A percentile compares a stretch with the other conserved stretches of the same genome.
Conservation (phyloP, 1,139 yeast species). For the Geotrichum siamense region DNA sequence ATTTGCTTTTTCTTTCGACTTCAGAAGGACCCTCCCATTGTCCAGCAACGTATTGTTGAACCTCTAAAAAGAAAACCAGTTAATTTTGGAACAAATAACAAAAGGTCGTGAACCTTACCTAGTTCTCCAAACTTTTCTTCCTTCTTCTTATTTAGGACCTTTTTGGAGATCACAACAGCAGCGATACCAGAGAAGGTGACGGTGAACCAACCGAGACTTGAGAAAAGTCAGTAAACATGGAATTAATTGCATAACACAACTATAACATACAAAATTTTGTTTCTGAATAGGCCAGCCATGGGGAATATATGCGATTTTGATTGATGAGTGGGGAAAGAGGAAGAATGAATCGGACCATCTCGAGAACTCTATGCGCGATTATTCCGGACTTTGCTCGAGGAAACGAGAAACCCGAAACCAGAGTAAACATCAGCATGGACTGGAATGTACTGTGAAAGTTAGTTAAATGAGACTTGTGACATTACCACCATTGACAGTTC, state of each 20-base stretch:
- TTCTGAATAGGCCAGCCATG: slow-evolving; percentile 12
- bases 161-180: slow-evolving; percentile 14
- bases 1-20: slow-evolving; percentile 32
- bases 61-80: slow-evolving; percentile 17
- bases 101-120: slow-evolving; percentile 8
- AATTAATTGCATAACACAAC: neutral
- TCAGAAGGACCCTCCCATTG: slow-evolving; percentile 32
- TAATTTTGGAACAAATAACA: neutral
- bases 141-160: slow-evolving; percentile 14
- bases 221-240: neutral
- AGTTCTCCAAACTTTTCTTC: slow-evolving; percentile 12
- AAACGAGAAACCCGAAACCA: too few species aligned
- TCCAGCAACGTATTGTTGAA: slow-evolving; percentile 31
- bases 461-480: too few species aligned
- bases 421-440: too few species aligned
- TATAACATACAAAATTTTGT: slow-evolving; percentile 14
- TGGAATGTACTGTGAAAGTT: too few species aligned
- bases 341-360: too few species aligned
- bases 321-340: neutral
- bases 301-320: neutral
- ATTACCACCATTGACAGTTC: neutral
- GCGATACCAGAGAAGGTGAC: slow-evolving; percentile 10
- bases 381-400: too few species aligned
- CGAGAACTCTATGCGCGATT: too few species aligned
- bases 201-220: slow-evolving; percentile 10